Percentiles rank a stretch among this genome's conserved stretches.
These are phyloP conservation scores for Ilyonectria destructans DNA, from an alignment of 2,329 filamentous ascomycete species.

Conservation along the genomic window DNA sequence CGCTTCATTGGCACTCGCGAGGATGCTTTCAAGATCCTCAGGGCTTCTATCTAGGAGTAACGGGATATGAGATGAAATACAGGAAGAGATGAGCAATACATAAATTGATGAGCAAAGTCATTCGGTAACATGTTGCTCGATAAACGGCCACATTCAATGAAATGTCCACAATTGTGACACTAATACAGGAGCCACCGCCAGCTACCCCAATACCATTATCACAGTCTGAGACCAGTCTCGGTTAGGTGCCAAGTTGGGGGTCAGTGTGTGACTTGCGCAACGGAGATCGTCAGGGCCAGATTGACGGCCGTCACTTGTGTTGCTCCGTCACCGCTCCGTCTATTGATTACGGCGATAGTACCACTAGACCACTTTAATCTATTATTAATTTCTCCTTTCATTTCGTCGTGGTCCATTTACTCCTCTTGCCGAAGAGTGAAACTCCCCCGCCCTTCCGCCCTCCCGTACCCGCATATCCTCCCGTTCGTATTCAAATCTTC, in stretches of 20 bases:
- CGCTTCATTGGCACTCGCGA: conserved; percentile 69
- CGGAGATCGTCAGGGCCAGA: conserved; percentile 30
- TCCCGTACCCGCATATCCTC: conserved; percentile 1
- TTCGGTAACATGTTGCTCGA: not conserved
- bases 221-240: conserved; percentile 36
- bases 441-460: not conserved
- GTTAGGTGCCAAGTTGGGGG: conserved; percentile 36
- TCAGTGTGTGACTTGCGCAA: conserved; percentile 34
- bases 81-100: conserved; percentile 12
- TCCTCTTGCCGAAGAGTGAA: conserved; percentile 16
- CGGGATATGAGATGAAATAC: conserved; percentile 7
- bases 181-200: not conserved
- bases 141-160: not conserved
- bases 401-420: conserved; percentile 8
- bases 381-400: not conserved
- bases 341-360: not conserved
- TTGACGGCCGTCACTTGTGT: not conserved
- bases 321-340: conserved; percentile 1
- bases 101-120: not conserved
- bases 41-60: conserved; percentile 56
- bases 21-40: conserved; percentile 63
- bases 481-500: conserved; percentile 10
- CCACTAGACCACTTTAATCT: not conserved
- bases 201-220: not conserved
- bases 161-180: not conserved